A percentile compares a stretch with the other conserved stretches of the same genome.
Conservation (phyloP, 805 yeast genomes). For the Saturnispora kantuleensis region DNA sequence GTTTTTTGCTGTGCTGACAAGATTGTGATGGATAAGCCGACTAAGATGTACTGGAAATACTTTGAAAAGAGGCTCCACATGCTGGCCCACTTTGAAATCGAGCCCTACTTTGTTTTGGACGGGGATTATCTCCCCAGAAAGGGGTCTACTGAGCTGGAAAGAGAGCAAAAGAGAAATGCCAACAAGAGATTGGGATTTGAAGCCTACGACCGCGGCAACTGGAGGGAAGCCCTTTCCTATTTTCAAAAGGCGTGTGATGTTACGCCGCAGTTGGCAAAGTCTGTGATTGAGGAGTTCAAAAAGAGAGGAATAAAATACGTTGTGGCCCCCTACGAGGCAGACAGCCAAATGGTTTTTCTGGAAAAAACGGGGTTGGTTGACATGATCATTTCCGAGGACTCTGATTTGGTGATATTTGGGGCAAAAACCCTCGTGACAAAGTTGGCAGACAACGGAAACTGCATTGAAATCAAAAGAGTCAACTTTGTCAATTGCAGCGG, state of each 20-base stretch:
- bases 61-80: slow-evolving; percentile 57
- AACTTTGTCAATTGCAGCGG: slow-evolving; percentile 32
- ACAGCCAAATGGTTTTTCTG: slow-evolving; percentile 88
- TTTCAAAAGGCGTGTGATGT: slow-evolving; percentile 77
- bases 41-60: slow-evolving; percentile 62
- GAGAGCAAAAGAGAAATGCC: slow-evolving; percentile 46
- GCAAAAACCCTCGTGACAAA: slow-evolving; percentile 70
- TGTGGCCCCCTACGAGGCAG: slow-evolving; percentile 98
- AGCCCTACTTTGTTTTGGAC: slow-evolving; percentile 86
- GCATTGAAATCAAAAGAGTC: slow-evolving; percentile 56
- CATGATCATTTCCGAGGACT: slow-evolving; percentile 88
- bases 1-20: slow-evolving; percentile 78
- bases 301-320: slow-evolving; percentile 50
- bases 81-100: slow-evolving; percentile 57
- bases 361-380: slow-evolving; percentile 68
- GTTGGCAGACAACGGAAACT: slow-evolving; percentile 57
- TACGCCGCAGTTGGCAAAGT: slow-evolving; percentile 84
- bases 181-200: slow-evolving; percentile 49
- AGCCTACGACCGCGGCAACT: slow-evolving; percentile 42
- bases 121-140: slow-evolving; percentile 83
- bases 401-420: slow-evolving; percentile 87
- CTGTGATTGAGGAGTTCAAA: slow-evolving; percentile 65
- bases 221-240: slow-evolving; percentile 51
- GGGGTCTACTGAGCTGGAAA: slow-evolving; percentile 55
- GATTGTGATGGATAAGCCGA: slow-evolving; percentile 58